Evolutionary conservation across 257 asterid species (phyloP).

Genomic region (Mentha longifolia): DNA sequence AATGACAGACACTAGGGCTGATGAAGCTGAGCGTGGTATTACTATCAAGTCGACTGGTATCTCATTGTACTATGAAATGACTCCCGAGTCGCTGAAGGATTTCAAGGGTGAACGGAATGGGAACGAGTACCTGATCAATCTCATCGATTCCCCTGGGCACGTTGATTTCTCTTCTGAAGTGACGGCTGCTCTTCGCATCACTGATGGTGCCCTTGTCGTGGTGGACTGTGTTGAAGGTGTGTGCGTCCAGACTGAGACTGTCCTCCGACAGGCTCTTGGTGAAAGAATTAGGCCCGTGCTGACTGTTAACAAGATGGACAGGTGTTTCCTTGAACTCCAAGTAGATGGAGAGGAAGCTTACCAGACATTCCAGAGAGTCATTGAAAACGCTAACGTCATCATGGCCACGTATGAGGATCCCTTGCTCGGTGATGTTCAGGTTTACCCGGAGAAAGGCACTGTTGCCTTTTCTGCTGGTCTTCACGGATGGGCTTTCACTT

Average conservation of each 20-base stretch:
- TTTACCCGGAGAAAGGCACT: conserved; percentile 51
- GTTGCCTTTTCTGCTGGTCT: conserved; percentile 52
- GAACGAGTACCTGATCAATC: conserved; percentile 28
- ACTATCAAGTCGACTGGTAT: conserved; percentile 62
- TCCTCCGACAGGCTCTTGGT: conserved; percentile 29
- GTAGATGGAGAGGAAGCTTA: conserved; percentile 58
- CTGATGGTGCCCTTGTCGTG: conserved; percentile 35
- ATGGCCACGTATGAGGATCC: conserved; percentile 58
- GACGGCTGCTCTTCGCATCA: conserved; percentile 36
- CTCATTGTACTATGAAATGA: conserved; percentile 50
- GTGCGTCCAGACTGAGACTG: conserved; percentile 29
- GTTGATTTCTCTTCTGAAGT: conserved; percentile 50
- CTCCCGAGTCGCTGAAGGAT: conserved; percentile 22
- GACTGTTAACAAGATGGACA: conserved; percentile 56
- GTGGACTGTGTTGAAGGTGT: conserved; percentile 42
- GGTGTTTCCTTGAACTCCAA: conserved; percentile 57
- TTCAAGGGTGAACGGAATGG: conserved; percentile 17
- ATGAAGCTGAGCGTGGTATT: conserved; percentile 64
- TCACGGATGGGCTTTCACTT: conserved; percentile 49
- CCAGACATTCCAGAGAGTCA: conserved; percentile 51
- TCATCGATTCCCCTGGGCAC: conserved; percentile 27
- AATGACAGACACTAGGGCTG: conserved; percentile 55
- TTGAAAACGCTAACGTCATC: conserved; percentile 52
- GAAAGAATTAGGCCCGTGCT: conserved; percentile 54
- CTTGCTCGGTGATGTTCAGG: conserved; percentile 49